A percentile compares a stretch with the other conserved stretches of the same genome.
Evolutionary conservation across 202 grass and related monocot species (phyloP).

Genomic region (Miscanthus sacchariflorus): DNA sequence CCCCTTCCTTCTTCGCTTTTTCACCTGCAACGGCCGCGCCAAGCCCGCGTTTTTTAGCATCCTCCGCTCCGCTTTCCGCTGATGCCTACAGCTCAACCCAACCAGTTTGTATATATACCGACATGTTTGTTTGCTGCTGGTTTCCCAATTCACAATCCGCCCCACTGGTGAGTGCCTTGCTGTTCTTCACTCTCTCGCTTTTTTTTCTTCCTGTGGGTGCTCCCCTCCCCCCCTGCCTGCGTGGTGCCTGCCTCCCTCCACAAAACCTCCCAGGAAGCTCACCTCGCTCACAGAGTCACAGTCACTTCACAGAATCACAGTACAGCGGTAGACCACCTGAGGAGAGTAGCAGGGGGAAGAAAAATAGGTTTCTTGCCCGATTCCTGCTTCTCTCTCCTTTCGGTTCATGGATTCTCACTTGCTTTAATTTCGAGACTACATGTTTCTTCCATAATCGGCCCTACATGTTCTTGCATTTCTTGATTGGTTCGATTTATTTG

Average conservation of each 20-base stretch:
- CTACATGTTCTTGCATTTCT: not conserved
- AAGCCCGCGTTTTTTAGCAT: constrained; percentile 35
- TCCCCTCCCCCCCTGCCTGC: not conserved
- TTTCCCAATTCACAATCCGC: constrained; percentile 36
- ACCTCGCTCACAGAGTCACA: constrained; percentile 10
- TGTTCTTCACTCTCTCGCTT: constrained; percentile 1
- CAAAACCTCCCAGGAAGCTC: constrained; percentile 41
- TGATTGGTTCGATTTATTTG: constrained; percentile 12
- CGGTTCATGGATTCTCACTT: constrained; percentile 35
- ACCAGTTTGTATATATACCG: constrained; percentile 39
- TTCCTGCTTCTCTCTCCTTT: constrained; percentile 5
- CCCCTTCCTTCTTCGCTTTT: not conserved
- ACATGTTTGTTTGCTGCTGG: constrained; percentile 40
- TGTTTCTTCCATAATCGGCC: not conserved
- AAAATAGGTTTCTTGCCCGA: constrained; percentile 46
- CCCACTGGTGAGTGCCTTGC: constrained; percentile 37
- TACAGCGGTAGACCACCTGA: constrained; percentile 45
- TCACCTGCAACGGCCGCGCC: constrained; percentile 39
- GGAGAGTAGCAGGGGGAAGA: constrained; percentile 17
- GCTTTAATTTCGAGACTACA: constrained; percentile 8
- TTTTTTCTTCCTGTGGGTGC: constrained; percentile 48
- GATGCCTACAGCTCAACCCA: constrained; percentile 65
- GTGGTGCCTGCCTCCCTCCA: not conserved
- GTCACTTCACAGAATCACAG: constrained; percentile 24
- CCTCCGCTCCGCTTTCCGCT: constrained; percentile 17